Evolutionary conservation across 306 rosid species (phyloP), one percentile per base, ranked within the genome.

Genomic region (Malus asiatica): DNA sequence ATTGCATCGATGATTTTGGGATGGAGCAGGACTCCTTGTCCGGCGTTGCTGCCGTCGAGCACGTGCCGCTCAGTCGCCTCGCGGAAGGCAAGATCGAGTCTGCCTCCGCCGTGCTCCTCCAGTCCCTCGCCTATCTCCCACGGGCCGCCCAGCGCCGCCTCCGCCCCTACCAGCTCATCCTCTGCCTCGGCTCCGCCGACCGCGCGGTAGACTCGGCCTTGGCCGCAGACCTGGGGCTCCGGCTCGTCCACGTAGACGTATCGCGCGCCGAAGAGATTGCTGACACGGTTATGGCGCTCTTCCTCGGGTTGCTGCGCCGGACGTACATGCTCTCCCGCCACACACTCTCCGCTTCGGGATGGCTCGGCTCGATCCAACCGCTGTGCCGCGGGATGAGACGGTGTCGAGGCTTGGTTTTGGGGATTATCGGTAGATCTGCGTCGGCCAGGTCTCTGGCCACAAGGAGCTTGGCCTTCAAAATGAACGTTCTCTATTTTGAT

Each of bases 61-160:
- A 96, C 55, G 91, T 96, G 3, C 99, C 98, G 0, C 96, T 96
- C 76, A 89, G 91, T 80, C 93, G 96, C 30, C 79, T 96, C 25
- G 84, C 97, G 76, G 96, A 90, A 23, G 99, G 98, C 23, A 90
- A 83, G 89, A 88, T 96, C 84, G 99, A 96, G 81, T 82, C 96
- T 16, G 96, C 99, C 72, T 82, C 99, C 0, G 99, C 92, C n/a
- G 89, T 96, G 1, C 79, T 96, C 45, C 90, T 96, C 68, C 98
- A 92, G 68, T 96, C 99, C 66, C 98, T 96, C 69, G 89, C 96
- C 0, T 96, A 83, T 77, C 99, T 92, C 25, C 99, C 99, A 5
- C 98, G 99, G 66, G 98, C 99, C 19, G 99, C 98, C 64, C 99
- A 96, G 81, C 98, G 99, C 27, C 93, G 98, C 5, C 97, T 96